Conservation (phyloP, 106 monocot genomes). For the Dioscorea dumetorum region DNA sequence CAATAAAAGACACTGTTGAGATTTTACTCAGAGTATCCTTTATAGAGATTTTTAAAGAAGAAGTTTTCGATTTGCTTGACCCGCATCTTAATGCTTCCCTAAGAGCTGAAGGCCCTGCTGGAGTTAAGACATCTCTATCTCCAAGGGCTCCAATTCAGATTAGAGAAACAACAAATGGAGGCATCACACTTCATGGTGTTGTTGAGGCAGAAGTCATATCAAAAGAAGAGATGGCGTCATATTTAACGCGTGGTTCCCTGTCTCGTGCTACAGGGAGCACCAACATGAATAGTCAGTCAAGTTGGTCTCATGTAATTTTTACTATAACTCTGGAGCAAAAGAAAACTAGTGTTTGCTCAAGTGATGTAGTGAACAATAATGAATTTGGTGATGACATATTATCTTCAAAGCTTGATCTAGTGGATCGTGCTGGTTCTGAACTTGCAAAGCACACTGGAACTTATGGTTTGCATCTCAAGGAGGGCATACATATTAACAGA, state of each 20-base stretch:
- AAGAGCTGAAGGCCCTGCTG: constrained; percentile 28
- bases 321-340: constrained; percentile 92
- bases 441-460: constrained; percentile 95
- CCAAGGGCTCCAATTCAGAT: constrained; percentile 89
- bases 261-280: constrained; percentile 94
- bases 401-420: constrained; percentile 80
- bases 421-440: constrained; percentile 98
- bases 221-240: constrained; percentile 89
- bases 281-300: constrained; percentile 98
- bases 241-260: constrained; percentile 68
- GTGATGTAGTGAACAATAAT: constrained; percentile 14
- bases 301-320: constrained; percentile 98
- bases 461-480: constrained; percentile 84
- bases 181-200: constrained; percentile 93
- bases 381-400: constrained; percentile 69
- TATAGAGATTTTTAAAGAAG: constrained; percentile 99
- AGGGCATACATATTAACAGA: constrained; percentile 93
- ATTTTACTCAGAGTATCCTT: constrained; percentile 88
- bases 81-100: constrained; percentile 26
- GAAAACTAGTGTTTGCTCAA: constrained; percentile 15
- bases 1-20: constrained; percentile 44
- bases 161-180: constrained; percentile 84
- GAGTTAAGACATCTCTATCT: constrained; percentile 28
- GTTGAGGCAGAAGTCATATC: constrained; percentile 78
- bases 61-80: constrained; percentile 94